Evolutionary conservation across 2,329 filamentous ascomycete genomes (phyloP), one percentile per base, ranked within the genome.

Genomic region (Bretziella fagacearum): DNA sequence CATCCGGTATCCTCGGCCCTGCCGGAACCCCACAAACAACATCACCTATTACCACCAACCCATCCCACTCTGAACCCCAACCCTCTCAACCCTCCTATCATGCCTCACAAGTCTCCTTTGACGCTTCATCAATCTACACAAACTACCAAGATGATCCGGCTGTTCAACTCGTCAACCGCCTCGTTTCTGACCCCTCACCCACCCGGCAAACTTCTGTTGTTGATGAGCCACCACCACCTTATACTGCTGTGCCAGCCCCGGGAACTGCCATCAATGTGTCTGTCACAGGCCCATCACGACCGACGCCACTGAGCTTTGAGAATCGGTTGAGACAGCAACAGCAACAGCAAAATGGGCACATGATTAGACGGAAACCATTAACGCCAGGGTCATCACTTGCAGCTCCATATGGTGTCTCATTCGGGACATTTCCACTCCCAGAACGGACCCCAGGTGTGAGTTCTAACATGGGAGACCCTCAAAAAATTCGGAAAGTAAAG

Each of bases 401-500:
- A 27, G 25, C 17, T 29, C 4, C 7, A 15, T 3, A 17, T n/a
- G 30, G 37, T 22, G 25, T 13, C 23, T 39, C 13, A 13, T 40
- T 22, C 22, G 4, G 23, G 18, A 41, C 39, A 30, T 41, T 41
- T 25, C 40, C 30, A 15, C 29, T 33, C 13, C 39, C 46, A 3
- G 27, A 27, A 20, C 46, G 30, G 13, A 13, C 37, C 20, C 15
- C 11, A 23, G 25, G 17, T 6, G 32, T 26, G 13, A 22, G 20
- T 13, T 17, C 13, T 10, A n/a, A 30, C 6, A 15, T 27, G 32
- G 22, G 10, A 15, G 15, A 22, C 6, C 46, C 39, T 8, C 35
- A 33, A 8, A 27, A 39, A 15, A 30, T 50, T 15, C 44, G 48
- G 8, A 50, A 46, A 26, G 48, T 46, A 13, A 50, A 47, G 32